Base-by-base conservation (phyloP, 2,329 filamentous ascomycete genomes). In the Pseudocercospora ulei region DNA sequence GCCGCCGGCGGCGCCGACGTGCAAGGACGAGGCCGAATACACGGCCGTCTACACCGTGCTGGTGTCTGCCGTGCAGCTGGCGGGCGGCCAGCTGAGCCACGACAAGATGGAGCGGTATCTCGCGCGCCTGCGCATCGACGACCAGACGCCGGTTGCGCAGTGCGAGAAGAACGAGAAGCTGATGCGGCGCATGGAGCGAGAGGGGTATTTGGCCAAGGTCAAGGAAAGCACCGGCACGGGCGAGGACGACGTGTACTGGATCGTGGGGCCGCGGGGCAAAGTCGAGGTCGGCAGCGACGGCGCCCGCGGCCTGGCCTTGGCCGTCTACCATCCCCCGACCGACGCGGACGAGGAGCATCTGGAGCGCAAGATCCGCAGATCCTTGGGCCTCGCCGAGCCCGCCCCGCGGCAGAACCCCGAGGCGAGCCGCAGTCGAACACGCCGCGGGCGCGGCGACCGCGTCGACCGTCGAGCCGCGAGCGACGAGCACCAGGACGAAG, bases 211-310 rank as follows among this genome's bases (percentile, higher is more conserved):
- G 2, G 69, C 86, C 22, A 81, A 76, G 48, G 71, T 78, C 34
- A 72, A 78, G 12, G 86, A 95, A 51, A 73, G 58, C 48, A 62
- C 63, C 52, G 76, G 75, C 1, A 47, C 50, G 1, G 83, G 82
- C 16, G 83, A 93, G 23, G 78, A 88, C 47, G 70, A 75, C 2
- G 70, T 85, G 5, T 86, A 83, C 31, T 98, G 84, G 72, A 74
- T 82, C 39, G 74, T 95, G 8, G 90, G 90, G 1, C 80, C 85
- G 4, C 73, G 90, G 13, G 88, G 82, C 4, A 90, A 82, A 62
- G 70, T 87, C 5, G 90, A 96, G 61, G 74, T 96, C 22, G 83
- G 82, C 0, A 69, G 78, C n/a, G 71, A 76, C 34, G 83, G 82
- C 0, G 80, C 90, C 7, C 75, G 77, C 11, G 77, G 76, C 0